Evolutionary conservation across 2,329 filamentous ascomycete genomes (phyloP), one percentile per base, ranked within the genome.

Genomic region (Leptosphaerulina australis): DNA sequence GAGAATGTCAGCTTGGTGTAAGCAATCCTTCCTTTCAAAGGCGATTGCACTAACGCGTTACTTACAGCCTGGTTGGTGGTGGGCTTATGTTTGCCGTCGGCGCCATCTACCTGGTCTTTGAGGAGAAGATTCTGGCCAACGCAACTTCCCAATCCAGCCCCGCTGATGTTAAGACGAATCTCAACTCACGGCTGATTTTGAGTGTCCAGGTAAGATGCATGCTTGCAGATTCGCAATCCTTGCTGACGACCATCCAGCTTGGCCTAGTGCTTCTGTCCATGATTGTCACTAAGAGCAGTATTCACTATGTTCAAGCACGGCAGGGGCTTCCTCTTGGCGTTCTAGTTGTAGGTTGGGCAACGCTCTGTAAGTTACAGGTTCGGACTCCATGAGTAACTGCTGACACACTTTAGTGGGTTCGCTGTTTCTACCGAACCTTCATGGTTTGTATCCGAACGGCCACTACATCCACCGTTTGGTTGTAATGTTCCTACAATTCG

Each of bases 401-500:
- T 69, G 41, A 64, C 46, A 37, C 51, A 20, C 22, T 53, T 87
- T 50, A 90, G 86, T 89, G 22, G 69, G 83, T 2, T 96, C 94
- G 0, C 76, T 97, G 12, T 70, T 87, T 5, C 83, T 96, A 68
- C 93, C 94, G 2, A 82, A 95, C 57, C 79, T 88, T n/a, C 90
- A 97, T 71, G 83, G 87, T 17, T 66, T 95, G 2, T 86, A 89
- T 58, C 88, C 91, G 1, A 94, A 90, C 70, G 88, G 81, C 60
- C 87, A 97, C 74, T 97, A 97, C 72, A 83, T 97, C 60, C 92
- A 97, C 71, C 87, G 92, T 18, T 79, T 99, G 3, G 82, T 92
- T 59, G 84, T 96, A 62, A 86, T 97, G 44, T 99, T 97, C 76
- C 80, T 99, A 38, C 89, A 92, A 4, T 97, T 95, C 69, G 88